Evolutionary conservation across 495 filamentous ascomycete species (phyloP).

Genomic region (Penicillium longicatenatum): DNA sequence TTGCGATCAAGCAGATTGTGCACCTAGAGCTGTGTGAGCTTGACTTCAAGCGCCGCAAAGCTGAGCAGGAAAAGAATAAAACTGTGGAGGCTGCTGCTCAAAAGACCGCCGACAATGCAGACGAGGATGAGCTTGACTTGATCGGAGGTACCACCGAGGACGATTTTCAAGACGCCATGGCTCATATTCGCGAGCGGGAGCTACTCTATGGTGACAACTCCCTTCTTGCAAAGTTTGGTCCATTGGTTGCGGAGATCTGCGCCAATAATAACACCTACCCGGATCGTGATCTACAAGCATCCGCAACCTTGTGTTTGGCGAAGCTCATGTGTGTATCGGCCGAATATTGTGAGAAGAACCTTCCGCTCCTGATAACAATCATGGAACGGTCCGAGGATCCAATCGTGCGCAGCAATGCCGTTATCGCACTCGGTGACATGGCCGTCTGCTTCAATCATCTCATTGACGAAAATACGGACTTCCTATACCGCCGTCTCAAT

Average conservation of each 20-base stretch:
- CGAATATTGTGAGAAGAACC: conserved; percentile 92
- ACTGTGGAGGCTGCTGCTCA: conserved; percentile 50
- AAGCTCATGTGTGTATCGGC: conserved; percentile 97
- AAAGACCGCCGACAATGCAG: conserved; percentile 50
- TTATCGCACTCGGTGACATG: conserved; percentile 98
- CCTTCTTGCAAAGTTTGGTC: conserved; percentile 84
- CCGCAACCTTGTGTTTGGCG: conserved; percentile 93
- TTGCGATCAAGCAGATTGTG: conserved; percentile 99
- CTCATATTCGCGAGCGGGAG: conserved; percentile 91
- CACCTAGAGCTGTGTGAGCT: conserved; percentile 96
- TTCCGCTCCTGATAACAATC: conserved; percentile 94
- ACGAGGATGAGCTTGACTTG: conserved; percentile 82
- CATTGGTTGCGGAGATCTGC: conserved; percentile 89
- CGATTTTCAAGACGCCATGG: conserved; percentile 96
- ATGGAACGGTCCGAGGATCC: conserved; percentile 91
- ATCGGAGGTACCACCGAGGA: conserved; percentile 98
- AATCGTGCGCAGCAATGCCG: conserved; percentile 89
- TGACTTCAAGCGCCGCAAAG: conserved; percentile 96
- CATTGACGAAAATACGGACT: conserved; percentile 99
- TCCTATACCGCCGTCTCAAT: conserved; percentile 89
- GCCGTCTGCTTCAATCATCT: conserved; percentile 99
- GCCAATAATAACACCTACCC: conserved; percentile 88
- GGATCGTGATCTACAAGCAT: conserved; percentile 84
- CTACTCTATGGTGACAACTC: conserved; percentile 86
- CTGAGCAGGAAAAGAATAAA: conserved; percentile 87